Evolutionary conservation across 345 rosid species (phyloP).

Genomic region (Euphorbia peplus): DNA sequence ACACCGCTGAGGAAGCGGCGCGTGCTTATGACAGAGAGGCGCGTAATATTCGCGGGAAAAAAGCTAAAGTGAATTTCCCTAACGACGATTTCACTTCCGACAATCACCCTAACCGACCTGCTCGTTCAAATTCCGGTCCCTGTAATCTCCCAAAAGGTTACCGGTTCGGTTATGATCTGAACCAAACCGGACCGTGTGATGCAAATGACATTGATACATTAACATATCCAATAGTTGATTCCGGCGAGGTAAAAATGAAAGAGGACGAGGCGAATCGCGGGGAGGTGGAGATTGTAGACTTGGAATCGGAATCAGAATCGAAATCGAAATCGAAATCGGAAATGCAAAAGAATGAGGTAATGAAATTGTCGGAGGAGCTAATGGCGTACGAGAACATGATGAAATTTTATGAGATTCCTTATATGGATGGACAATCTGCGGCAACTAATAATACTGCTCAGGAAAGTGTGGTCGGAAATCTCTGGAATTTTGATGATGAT

Average conservation of each 20-base stretch:
- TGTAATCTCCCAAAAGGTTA: constrained; percentile 1
- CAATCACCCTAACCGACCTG: neutral
- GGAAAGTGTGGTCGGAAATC: constrained; percentile 52
- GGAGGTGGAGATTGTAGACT: constrained; percentile 13
- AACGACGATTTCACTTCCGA: constrained; percentile 24
- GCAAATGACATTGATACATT: constrained; percentile 7
- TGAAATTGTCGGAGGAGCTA: constrained; percentile 63
- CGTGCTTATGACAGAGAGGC: constrained; percentile 87
- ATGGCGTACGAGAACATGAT: constrained; percentile 69
- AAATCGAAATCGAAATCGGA: constrained; percentile 16
- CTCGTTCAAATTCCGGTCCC: constrained; percentile 4
- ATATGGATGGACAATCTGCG: constrained; percentile 58
- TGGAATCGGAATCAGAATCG: constrained; percentile 17
- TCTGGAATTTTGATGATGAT: constrained; percentile 57
- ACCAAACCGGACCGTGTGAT: constrained; percentile 23
- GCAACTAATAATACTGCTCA: constrained; percentile 25
- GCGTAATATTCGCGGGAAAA: constrained; percentile 74
- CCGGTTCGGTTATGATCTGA: constrained; percentile 36
- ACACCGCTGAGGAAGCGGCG: constrained; percentile 90
- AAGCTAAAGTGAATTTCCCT: constrained; percentile 87
- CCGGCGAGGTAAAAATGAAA: constrained; percentile 21
- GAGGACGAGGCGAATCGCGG: constrained; percentile 22
- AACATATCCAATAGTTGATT: constrained; percentile 19
- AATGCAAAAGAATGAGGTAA: constrained; percentile 42
- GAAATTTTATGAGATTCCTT: constrained; percentile 72